phyloP scores from a whole-genome alignment of 2,329 filamentous ascomycete species.

The Xylaria sp. region DNA sequence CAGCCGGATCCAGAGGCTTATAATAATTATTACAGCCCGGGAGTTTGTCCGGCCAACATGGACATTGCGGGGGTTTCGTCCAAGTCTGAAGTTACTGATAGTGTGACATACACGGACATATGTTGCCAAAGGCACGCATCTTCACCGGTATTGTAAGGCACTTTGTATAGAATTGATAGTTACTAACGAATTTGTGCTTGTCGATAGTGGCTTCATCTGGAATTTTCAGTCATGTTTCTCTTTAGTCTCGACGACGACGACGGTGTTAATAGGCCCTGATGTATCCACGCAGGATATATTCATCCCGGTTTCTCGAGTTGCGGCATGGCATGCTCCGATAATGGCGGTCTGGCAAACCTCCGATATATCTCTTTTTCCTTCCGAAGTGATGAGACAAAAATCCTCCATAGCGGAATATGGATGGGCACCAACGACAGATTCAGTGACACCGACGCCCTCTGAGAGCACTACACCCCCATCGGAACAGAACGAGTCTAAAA shows the following conservation, averaged over 20 bases:
- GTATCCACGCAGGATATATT: not conserved
- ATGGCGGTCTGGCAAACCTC: conserved; percentile 10
- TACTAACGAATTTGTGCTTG: conserved; percentile 2
- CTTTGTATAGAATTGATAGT: not conserved
- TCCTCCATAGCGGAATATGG: conserved; percentile 12
- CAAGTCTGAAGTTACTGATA: not conserved
- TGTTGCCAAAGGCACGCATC: conserved; percentile 28
- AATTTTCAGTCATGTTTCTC: conserved; percentile 32
- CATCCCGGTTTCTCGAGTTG: not conserved
- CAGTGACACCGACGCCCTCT: not conserved
- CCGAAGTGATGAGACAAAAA: conserved; percentile 15
- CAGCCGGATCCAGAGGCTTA: conserved; percentile 13
- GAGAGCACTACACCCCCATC: not conserved
- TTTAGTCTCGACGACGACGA: conserved; percentile 26
- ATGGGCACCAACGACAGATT: not conserved
- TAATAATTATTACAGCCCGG: conserved; percentile 19
- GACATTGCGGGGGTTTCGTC: conserved; percentile 12
- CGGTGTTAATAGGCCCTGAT: not conserved
- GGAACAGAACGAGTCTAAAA: not conserved
- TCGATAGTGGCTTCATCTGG: conserved; percentile 19
- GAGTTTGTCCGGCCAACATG: conserved; percentile 22
- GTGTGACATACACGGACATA: conserved; percentile 13
- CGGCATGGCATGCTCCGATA: conserved; percentile 14
- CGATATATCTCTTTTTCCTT: conserved; percentile 18
- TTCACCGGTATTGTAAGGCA: not conserved